Conservation (phyloP, 2,329 filamentous ascomycete genomes). For the Ophiostoma ips region DNA sequence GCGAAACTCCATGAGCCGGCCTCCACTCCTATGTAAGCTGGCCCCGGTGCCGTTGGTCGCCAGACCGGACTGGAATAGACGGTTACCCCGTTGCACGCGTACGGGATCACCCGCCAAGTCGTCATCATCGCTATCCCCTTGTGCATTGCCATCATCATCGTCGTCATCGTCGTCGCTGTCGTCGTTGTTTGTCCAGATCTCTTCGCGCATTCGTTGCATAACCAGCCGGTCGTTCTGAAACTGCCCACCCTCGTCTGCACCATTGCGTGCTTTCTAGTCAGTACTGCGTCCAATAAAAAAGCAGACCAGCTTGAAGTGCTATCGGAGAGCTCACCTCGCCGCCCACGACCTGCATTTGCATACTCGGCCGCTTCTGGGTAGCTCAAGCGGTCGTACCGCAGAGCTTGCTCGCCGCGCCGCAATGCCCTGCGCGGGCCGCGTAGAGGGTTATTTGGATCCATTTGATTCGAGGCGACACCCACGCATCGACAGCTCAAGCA, state of each 20-base stretch:
- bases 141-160: slow-evolving; percentile 5
- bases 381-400: slow-evolving; percentile 4
- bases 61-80: too few relatives aligned
- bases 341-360: background rate
- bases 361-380: background rate
- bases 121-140: slow-evolving; percentile 10
- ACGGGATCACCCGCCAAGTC: background rate
- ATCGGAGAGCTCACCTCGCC: background rate
- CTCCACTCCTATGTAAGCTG: background rate
- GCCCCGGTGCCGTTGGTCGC: background rate
- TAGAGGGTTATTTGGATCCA: slow-evolving; percentile 11
- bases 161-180: background rate
- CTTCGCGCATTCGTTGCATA: background rate
- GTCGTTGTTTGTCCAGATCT: background rate
- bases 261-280: background rate
- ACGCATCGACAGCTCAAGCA: too few relatives aligned
- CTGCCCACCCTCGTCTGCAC: background rate
- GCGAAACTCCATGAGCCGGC: background rate
- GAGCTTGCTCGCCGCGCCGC: slow-evolving; percentile 5
- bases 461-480: background rate
- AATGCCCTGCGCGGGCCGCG: slow-evolving; percentile 10
- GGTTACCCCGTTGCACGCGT: background rate
- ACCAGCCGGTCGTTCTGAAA: slow-evolving; percentile 1
- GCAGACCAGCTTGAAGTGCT: too few relatives aligned
- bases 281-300: too few relatives aligned